Evolutionary conservation across 2,329 filamentous ascomycete species (phyloP), one percentile per base, ranked within the genome.

Genomic region (Talaromyces piceae): DNA sequence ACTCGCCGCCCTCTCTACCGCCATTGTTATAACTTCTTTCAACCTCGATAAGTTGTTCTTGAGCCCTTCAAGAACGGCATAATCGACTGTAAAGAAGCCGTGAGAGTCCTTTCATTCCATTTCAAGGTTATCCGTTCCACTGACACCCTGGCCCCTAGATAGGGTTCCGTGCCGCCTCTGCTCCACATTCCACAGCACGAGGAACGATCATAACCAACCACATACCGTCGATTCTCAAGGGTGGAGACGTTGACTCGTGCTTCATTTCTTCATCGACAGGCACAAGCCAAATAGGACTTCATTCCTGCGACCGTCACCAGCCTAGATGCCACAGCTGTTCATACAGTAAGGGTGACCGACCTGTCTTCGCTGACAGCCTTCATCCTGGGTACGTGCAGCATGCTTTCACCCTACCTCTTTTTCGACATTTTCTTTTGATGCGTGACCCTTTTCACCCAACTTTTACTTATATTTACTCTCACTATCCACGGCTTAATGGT

Each of bases 191-290:
- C 63, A 59, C 61, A 62, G 61, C 59, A 59, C 61, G 53, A 66
- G 63, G 62, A 61, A 62, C 58, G 52, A 55, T 56, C 55, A 54
- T 45, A 33, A 49, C 49, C 56, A 58, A 58, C 56, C 58, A 62
- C 18, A 54, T 64, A 60, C 59, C 63, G 61, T 56, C 54, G 47
- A 59, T 61, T 63, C 62, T 59, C 63, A 66, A 62, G 61, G 65
- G 68, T 69, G 70, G 71, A 73, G 69, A 67, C 70, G 70, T 73
- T 73, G 58, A 67, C 66, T 73, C 70, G 71, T 71, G 54, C 67
- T 73, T 70, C 63, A 66, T 64, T 63, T 65, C 58, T 64, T 52
- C 57, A 63, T 59, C 67, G 62, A 66, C 62, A 65, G 67, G 60
- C 61, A 61, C 65, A 59, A 61, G 59, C 62, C 60, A 56, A 60